phyloP scores from a whole-genome alignment of 352 stramenopile species.

The Globisporangium lucens region DNA sequence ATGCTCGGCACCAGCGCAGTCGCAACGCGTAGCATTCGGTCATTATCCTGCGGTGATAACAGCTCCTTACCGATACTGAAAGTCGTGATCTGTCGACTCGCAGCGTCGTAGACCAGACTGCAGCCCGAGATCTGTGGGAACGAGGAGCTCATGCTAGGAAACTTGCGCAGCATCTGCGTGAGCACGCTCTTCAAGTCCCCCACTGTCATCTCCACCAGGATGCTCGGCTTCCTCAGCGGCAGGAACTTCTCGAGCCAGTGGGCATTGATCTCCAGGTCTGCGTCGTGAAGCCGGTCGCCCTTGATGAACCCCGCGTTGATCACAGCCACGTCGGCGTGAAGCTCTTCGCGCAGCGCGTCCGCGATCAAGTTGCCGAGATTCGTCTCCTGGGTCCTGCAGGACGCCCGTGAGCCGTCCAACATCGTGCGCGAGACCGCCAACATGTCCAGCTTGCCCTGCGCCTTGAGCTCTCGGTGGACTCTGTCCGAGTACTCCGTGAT shows the following conservation, averaged over 20 bases:
- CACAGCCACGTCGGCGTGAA: conserved; percentile 54
- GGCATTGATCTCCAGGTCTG: conserved; percentile 48
- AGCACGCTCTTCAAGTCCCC: conserved; percentile 47
- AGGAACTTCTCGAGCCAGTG: conserved; percentile 69
- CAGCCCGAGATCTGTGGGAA: conserved; percentile 76
- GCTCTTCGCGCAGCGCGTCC: conserved; percentile 58
- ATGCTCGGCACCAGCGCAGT: conserved; percentile 26
- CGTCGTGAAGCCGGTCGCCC: conserved; percentile 54
- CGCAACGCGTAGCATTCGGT: conserved; percentile 24
- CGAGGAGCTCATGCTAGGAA: conserved; percentile 59
- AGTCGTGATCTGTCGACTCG: conserved; percentile 5
- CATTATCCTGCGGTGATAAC: background rate
- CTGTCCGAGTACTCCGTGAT: conserved; percentile 38
- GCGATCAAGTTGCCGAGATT: conserved; percentile 78
- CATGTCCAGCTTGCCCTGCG: conserved; percentile 38
- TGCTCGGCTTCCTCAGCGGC: conserved; percentile 49
- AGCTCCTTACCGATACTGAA: conserved; percentile 21
- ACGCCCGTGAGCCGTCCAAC: conserved; percentile 65
- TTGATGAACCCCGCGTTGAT: conserved; percentile 85
- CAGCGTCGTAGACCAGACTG: conserved; percentile 31
- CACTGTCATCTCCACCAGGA: conserved; percentile 55
- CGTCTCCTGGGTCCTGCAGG: conserved; percentile 59
- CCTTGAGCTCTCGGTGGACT: conserved; percentile 50
- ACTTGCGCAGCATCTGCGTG: conserved; percentile 58
- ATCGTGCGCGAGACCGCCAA: conserved; percentile 29